Evolutionary conservation across 106 monocot species (phyloP).

Genomic region (Cymbidium sinense): DNA sequence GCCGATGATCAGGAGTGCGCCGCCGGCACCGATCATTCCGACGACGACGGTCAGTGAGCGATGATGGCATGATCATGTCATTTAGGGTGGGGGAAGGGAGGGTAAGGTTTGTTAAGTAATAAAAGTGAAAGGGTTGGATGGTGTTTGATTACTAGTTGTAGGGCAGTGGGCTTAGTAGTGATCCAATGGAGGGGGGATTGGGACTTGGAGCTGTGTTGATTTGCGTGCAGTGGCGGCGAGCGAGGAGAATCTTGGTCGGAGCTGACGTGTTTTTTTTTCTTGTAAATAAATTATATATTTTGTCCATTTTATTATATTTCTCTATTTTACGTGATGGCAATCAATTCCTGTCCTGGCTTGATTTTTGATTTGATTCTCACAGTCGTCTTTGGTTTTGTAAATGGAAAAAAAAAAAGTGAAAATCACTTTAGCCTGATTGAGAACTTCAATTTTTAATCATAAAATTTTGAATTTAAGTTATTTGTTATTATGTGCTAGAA

Average conservation of each 20-base stretch:
- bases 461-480: no score
- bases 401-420: no score
- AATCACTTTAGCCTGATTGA: no score
- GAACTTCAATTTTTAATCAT: no score
- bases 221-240: background rate
- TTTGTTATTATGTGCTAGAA: no score
- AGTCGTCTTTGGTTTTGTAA: no score
- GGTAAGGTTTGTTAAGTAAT: background rate
- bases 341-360: no score
- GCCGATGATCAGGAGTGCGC: background rate
- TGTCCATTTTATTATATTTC: background rate
- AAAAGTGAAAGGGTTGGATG: no score
- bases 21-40: conserved; percentile 14
- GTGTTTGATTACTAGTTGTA: background rate
- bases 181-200: background rate
- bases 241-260: background rate
- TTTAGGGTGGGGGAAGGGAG: background rate
- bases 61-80: background rate
- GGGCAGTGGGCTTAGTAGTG: background rate
- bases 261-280: background rate
- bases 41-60: no score
- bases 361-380: no score
- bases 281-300: background rate
- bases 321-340: background rate
- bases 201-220: background rate